Percentiles rank a stretch among this genome's conserved stretches.
These are phyloP conservation scores for Echinosophora koreensis DNA, from an alignment of 306 rosid genomes.

Conservation along the genomic window DNA sequence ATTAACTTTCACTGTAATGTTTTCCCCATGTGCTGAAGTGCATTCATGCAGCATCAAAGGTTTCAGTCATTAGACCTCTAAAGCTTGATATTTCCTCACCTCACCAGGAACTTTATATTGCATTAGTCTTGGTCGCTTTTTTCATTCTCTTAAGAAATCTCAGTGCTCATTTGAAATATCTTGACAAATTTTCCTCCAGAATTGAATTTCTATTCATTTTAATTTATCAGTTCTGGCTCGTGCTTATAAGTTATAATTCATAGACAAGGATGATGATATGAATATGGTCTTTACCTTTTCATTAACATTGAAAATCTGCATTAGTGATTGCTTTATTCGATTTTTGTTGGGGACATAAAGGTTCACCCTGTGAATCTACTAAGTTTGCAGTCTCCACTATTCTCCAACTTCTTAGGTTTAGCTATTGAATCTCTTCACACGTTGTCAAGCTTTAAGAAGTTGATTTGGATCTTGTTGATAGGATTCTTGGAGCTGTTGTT, in stretches of 20 bases:
- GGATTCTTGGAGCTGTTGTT: conserved; percentile 96
- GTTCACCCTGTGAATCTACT: conserved; percentile 21
- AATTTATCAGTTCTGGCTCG: not conserved
- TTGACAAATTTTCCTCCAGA: conserved; percentile 19
- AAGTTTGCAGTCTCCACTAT: not conserved
- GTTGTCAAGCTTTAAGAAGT: conserved; percentile 29
- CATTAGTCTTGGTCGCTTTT: not conserved
- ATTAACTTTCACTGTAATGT: conserved; percentile 23
- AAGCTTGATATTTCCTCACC: conserved; percentile 17
- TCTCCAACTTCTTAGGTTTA: conserved; percentile 27
- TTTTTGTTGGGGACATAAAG: conserved; percentile 1
- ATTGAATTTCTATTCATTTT: not conserved
- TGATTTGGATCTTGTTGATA: conserved; percentile 57
- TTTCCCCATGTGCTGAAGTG: conserved; percentile 13
- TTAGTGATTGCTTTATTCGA: not conserved
- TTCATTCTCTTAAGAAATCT: conserved; percentile 9
- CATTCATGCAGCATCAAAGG: conserved; percentile 12
- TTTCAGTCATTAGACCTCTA: conserved; percentile 29
- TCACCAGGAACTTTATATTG: not conserved
- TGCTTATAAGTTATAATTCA: not conserved
- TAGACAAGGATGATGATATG: not conserved
- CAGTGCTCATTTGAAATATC: conserved; percentile 10
- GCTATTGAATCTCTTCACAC: conserved; percentile 21
- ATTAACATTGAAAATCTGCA: conserved; percentile 18
- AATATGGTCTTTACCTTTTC: conserved; percentile 20